Conservation (phyloP, 495 filamentous ascomycete species). For the Xylaria grammica region DNA sequence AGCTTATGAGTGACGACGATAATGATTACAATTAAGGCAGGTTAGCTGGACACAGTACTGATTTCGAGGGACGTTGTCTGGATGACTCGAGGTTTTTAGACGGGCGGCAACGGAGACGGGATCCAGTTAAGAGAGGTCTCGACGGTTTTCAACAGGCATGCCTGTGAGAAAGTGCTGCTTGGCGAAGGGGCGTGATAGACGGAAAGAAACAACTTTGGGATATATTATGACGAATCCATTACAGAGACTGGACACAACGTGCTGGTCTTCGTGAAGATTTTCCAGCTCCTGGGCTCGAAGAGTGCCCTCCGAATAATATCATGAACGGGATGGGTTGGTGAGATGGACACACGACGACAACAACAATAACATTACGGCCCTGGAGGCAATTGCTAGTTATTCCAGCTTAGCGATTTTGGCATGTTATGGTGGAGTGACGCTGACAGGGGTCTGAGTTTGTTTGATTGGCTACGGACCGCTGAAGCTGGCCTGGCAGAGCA, state of each 20-base stretch:
- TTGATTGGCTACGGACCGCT: slow-evolving; percentile 29
- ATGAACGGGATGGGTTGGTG: slow-evolving; percentile 27
- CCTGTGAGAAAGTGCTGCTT: slow-evolving; percentile 22
- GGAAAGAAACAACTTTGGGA: slow-evolving; percentile 10
- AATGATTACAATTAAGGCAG: slow-evolving; percentile 22
- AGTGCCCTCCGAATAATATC: slow-evolving; percentile 11
- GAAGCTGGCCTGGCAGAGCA: slow-evolving; percentile 35
- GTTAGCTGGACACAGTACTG: slow-evolving; percentile 1
- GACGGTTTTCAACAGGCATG: slow-evolving; percentile 28
- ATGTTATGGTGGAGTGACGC: slow-evolving; percentile 43
- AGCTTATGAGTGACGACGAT: neutral
- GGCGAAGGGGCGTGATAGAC: slow-evolving; percentile 14
- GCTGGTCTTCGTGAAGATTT: slow-evolving; percentile 13
- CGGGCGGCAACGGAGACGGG: slow-evolving; percentile 22
- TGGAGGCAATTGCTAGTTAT: slow-evolving; percentile 23
- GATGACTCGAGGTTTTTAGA: neutral
- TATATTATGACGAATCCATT: slow-evolving; percentile 19
- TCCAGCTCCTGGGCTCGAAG: slow-evolving; percentile 9
- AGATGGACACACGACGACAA: slow-evolving; percentile 26
- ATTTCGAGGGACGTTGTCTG: neutral
- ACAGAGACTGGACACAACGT: slow-evolving; percentile 14
- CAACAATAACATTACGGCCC: slow-evolving; percentile 19
- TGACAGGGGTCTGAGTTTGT: slow-evolving; percentile 20
- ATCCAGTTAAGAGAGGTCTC: slow-evolving; percentile 20
- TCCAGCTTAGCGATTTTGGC: slow-evolving; percentile 31